Evolutionary conservation across 2,329 filamentous ascomycete species (phyloP).

Genomic region (Colletotrichum tanaceti): DNA sequence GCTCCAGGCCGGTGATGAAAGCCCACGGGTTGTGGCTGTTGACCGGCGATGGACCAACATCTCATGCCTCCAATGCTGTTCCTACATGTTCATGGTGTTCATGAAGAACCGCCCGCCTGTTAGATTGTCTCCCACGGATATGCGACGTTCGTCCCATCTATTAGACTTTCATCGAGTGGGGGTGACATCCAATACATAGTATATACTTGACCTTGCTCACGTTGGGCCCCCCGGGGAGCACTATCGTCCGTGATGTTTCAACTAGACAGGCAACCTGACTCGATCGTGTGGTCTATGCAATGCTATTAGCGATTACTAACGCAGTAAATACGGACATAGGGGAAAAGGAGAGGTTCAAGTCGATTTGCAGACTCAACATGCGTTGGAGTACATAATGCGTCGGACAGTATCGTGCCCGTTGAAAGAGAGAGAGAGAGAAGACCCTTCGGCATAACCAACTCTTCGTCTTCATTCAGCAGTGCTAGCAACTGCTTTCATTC

Average conservation of each 20-base stretch:
- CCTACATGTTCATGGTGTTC: not conserved
- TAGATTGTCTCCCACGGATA: too few relatives aligned
- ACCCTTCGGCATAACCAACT: not conserved
- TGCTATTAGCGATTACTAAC: too few relatives aligned
- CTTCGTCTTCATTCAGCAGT: not conserved
- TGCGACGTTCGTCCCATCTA: conserved; percentile 16
- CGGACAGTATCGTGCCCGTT: not conserved
- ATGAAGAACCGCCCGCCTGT: too few relatives aligned
- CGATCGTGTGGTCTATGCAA: too few relatives aligned
- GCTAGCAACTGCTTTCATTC: conserved; percentile 28
- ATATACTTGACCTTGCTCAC: not conserved
- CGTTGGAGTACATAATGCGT: not conserved
- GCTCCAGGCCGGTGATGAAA: too few relatives aligned
- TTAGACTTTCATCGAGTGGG: conserved; percentile 6
- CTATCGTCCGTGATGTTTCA: conserved; percentile 9
- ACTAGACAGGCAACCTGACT: not conserved
- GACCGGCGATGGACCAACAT: too few relatives aligned
- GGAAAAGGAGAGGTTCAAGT: not conserved
- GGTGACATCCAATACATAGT: not conserved
- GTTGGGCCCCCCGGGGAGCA: not conserved
- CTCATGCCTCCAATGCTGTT: not conserved
- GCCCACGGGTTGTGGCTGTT: too few relatives aligned
- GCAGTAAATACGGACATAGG: too few relatives aligned
- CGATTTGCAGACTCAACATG: not conserved
- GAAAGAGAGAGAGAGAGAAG: too few relatives aligned